Conservation (phyloP, 495 filamentous ascomycete genomes). For the Talaromyces liani region DNA sequence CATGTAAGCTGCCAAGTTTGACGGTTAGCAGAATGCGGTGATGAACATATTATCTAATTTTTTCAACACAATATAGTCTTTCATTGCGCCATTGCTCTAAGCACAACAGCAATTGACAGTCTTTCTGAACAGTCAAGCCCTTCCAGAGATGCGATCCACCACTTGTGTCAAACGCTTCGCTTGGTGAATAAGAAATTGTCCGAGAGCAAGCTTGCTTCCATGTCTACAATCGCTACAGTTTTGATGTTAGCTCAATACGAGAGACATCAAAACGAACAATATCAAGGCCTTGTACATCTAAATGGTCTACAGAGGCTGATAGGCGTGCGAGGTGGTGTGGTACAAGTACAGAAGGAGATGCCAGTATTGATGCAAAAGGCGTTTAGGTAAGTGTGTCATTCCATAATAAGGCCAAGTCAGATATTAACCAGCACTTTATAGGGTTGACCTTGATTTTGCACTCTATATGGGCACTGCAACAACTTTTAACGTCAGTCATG, state of each 20-base stretch:
- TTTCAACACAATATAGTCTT: constrained; percentile 12
- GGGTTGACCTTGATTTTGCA: constrained; percentile 7
- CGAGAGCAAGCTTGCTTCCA: constrained; percentile 11
- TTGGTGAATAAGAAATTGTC: constrained; percentile 17
- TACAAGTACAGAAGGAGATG: constrained; percentile 11
- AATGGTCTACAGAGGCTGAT: constrained; percentile 18
- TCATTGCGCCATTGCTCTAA: constrained; percentile 17
- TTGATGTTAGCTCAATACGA: constrained; percentile 17
- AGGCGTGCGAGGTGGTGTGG: constrained; percentile 16
- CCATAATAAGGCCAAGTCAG: neutral
- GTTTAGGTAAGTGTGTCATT: neutral
- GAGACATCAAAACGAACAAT: constrained; percentile 15
- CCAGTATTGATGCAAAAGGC: neutral
- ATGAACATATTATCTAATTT: neutral
- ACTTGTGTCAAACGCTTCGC: constrained; percentile 12
- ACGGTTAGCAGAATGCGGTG: neutral
- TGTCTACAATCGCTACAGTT: constrained; percentile 16
- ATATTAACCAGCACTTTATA: neutral
- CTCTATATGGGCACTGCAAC: constrained; percentile 5
- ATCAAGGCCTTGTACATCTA: constrained; percentile 17
- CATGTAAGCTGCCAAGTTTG: constrained; percentile 14
- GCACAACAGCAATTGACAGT: constrained; percentile 9
- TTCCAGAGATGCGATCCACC: constrained; percentile 12
- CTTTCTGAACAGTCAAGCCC: constrained; percentile 10
- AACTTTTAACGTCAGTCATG: neutral